Base-by-base conservation (phyloP, 2,329 filamentous ascomycete species). In the Ophiostoma montium region DNA sequence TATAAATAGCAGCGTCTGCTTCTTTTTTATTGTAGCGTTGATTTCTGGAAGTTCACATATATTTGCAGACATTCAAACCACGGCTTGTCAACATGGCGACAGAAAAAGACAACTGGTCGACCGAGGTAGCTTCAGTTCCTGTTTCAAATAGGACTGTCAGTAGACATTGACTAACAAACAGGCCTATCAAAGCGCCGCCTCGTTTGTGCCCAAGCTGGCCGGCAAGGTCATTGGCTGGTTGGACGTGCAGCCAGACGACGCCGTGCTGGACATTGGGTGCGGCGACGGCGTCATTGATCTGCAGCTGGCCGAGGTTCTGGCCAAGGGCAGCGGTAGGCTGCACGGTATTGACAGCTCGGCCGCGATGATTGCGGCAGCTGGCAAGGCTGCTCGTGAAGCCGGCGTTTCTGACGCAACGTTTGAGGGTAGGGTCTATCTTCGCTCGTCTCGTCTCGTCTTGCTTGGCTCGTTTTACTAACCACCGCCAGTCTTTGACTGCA, bases 161-260 rank as follows among this genome's bases (percentile, higher is more conserved):
- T 13, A 10, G 7, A 27, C 30, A 30, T 23, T 42, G 30, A 30
- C 33, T 15, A 23, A 11, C 42, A 2, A 12, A 11, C 52, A 78
- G 74, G 71, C 70, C 31, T 83, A 82, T 58, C 72, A 78, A 52
- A 65, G 72, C 51, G 72, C 77, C 2, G 79, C 78, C 8, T 72
- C 75, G 0, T 83, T 82, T 56, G 78, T 82, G 9, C 78, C 79
- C 3, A 75, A 78, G 57, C 65, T 82, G 10, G 72, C 78, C 1
- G 69, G 67, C 15, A 80, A 76, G 52, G 67, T 82, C 5, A 57
- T 80, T 11, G 60, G 67, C 42, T 81, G 76, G 70, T 66, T 83
- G 0, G 70, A 79, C 54, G 68, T 78, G 0, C 68, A 76, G 50
- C 67, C 70, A 27, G 70, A 75, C 54, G 78, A 83, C 58, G 60